Evolutionary conservation across 140 eudicot species (phyloP).

Genomic region (Stevia rebaudiana): DNA sequence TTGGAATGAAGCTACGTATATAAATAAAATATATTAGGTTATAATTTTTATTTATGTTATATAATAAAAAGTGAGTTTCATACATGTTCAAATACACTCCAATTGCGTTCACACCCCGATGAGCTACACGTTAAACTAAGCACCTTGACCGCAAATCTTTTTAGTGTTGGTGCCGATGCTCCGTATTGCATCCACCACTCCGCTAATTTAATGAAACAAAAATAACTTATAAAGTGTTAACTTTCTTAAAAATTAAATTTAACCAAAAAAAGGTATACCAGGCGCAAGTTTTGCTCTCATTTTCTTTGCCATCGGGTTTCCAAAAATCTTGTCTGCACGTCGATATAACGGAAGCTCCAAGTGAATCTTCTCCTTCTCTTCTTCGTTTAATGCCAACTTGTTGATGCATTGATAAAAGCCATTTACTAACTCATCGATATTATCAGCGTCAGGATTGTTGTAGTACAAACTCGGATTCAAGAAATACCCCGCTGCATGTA

Average conservation of each 20-base stretch:
- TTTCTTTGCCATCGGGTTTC: too few relatives aligned
- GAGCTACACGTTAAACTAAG: neutral
- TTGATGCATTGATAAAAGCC: neutral
- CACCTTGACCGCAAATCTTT: neutral
- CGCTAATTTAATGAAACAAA: neutral
- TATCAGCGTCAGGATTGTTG: neutral
- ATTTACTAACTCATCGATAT: neutral
- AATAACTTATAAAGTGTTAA: too few relatives aligned
- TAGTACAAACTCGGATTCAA: neutral
- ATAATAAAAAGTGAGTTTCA: neutral
- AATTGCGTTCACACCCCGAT: constrained; percentile 3
- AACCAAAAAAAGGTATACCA: too few relatives aligned
- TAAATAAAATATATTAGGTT: neutral
- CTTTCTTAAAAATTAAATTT: too few relatives aligned
- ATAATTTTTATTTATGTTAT: neutral
- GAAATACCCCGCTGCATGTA: neutral
- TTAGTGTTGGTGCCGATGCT: neutral
- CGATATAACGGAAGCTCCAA: neutral
- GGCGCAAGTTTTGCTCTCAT: too few relatives aligned
- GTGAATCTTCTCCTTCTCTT: neutral
- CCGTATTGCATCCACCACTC: neutral
- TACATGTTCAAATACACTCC: neutral
- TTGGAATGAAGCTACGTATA: neutral
- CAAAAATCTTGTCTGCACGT: neutral
- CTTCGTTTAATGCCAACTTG: neutral